Base-by-base conservation (phyloP, 2,329 filamentous ascomycete genomes). In the Talaromyces piceae region DNA sequence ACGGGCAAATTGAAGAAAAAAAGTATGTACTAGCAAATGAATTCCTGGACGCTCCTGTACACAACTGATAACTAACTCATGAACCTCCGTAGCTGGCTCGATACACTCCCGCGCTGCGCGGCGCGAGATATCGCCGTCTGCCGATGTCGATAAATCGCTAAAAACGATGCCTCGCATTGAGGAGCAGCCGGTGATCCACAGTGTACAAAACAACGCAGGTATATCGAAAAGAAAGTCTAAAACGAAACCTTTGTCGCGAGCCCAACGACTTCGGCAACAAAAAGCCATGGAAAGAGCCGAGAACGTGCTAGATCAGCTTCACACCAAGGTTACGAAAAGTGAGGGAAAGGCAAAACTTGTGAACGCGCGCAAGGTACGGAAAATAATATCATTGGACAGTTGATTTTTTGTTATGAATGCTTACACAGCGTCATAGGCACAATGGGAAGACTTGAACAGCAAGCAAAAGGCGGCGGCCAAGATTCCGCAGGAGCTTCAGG, bases 71-170 rank as follows among this genome's bases (percentile, higher is more conserved):
- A n/a, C 28, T 23, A 33, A 37, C 47, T 57, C 56, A 54, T 58
- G 45, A 39, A n/a, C n/a, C 43, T 39, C n/a, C 31, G 20, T 54
- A 82, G 78, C 72, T 53, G 69, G 73, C 45, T 77, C 78, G 2
- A 57, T 73, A 13, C 78, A 78, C 61, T 82, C 81, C 46, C 79
- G 81, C 51, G 79, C 80, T 50, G 78, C 79, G 31, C 76, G 79
- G 56, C 74, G 81, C 58, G 79, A 74, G 55, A 72, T 69, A 49
- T 80, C 78, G 5, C 80, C 80, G 18, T 76, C 76, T 49, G 65
- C 78, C 56, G 65, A 78, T 55, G 61, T 76, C 45, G 74, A 79
- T 63, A 77, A 77, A 60, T 75, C 75, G 41, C 60, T 78, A 47
- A 71, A 62, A 51, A 63, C 69, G 41, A 60, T 65, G 58, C 71